These are phyloP conservation scores for Yarrowia galli DNA, from an alignment of 1,139 yeast genomes.

Conservation along the genomic window DNA sequence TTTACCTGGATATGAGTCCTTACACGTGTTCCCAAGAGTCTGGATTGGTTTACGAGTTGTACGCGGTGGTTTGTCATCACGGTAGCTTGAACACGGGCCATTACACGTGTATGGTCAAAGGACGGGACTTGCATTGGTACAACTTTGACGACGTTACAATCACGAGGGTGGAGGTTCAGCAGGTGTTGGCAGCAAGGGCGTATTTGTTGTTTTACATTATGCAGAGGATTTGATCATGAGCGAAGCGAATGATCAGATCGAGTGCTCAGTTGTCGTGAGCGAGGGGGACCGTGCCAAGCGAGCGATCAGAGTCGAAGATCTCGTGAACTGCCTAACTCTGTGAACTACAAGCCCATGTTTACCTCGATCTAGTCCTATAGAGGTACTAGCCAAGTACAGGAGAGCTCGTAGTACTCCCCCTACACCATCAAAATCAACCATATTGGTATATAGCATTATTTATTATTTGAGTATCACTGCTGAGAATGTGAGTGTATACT, in stretches of 20 bases:
- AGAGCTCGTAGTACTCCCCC: too few species aligned
- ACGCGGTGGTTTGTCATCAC: constrained; percentile 84
- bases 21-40: constrained; percentile 54
- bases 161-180: constrained; percentile 67
- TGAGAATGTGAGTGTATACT: too few species aligned
- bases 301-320: too few species aligned
- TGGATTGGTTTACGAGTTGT: constrained; percentile 69
- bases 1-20: constrained; percentile 70
- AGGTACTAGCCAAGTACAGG: too few species aligned
- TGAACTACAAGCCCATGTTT: too few species aligned
- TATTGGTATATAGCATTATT: constrained; percentile 32
- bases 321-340: too few species aligned
- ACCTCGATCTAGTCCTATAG: too few species aligned
- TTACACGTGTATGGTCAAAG: constrained; percentile 80
- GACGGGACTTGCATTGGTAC: constrained; percentile 77
- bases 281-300: too few species aligned
- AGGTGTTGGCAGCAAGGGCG: constrained; percentile 69
- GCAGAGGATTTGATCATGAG: constrained; percentile 47
- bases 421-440: neutral
- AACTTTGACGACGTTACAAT: constrained; percentile 90
- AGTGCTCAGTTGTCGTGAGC: too few species aligned
- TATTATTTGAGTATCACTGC: constrained; percentile 5
- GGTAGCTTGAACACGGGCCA: constrained; percentile 97
- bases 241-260: neutral
- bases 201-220: constrained; percentile 81